Conservation (phyloP, 2,329 filamentous ascomycete species). For the Penicillium sp. region DNA sequence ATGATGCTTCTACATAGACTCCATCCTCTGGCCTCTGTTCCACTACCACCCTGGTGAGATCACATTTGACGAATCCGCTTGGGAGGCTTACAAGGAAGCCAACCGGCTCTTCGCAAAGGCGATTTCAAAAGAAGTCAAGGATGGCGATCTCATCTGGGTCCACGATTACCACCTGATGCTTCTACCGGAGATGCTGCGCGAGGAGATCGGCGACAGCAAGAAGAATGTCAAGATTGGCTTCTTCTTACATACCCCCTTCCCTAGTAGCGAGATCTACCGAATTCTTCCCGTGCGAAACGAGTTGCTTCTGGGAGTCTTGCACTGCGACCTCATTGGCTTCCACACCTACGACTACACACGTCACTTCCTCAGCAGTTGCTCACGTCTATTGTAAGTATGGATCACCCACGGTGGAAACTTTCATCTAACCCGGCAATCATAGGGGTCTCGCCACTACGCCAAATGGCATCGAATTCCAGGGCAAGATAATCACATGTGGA, state of each 20-base stretch:
- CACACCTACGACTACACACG: conserved; percentile 99
- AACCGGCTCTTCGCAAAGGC: conserved; percentile 90
- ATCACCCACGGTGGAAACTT: not conserved
- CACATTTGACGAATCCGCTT: conserved; percentile 92
- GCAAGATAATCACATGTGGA: conserved; percentile 84
- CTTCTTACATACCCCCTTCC: conserved; percentile 97
- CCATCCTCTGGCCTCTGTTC: conserved; percentile 97
- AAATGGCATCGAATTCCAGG: conserved; percentile 88
- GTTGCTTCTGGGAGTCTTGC: conserved; percentile 80
- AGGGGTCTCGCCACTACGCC: conserved; percentile 69
- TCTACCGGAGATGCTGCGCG: conserved; percentile 89
- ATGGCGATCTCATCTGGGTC: conserved; percentile 95
- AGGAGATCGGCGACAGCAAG: conserved; percentile 76
- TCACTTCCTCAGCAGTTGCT: conserved; percentile 94
- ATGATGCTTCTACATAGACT: conserved; percentile 59
- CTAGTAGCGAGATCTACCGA: conserved; percentile 93
- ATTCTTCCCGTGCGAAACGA: conserved; percentile 91
- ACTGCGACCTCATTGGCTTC: conserved; percentile 95
- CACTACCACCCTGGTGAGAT: conserved; percentile 99
- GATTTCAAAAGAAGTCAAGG: conserved; percentile 82
- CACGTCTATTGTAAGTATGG: conserved; percentile 75
- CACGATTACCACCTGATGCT: conserved; percentile 99
- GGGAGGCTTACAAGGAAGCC: conserved; percentile 89
- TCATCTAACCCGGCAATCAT: conserved; percentile 1
- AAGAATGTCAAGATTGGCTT: conserved; percentile 98